Evolutionary conservation across 2,329 filamentous ascomycete species (phyloP).

Genomic region (Trichoderma brevicompactum): DNA sequence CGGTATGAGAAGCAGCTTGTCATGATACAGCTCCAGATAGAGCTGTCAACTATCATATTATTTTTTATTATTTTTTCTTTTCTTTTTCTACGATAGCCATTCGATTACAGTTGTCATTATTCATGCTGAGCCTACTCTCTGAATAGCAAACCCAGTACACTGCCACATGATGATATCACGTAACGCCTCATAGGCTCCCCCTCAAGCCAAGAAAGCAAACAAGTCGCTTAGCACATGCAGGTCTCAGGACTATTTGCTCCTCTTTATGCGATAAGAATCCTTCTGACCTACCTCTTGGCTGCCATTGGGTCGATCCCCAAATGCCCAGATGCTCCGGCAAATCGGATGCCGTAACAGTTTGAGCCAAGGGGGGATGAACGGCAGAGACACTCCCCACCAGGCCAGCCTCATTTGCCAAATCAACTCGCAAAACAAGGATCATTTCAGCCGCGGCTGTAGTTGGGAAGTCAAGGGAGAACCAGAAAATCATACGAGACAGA

Average conservation of each 20-base stretch:
- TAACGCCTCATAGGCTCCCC: background rate
- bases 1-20: too few species aligned
- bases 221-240: background rate
- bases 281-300: background rate
- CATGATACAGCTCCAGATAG: too few species aligned
- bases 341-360: background rate
- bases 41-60: too few species aligned
- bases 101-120: background rate
- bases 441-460: background rate
- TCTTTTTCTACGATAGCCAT: too few species aligned
- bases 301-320: background rate
- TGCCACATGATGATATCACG: background rate
- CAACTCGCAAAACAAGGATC: background rate
- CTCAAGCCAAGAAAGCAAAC: background rate
- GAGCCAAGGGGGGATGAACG: conserved; percentile 6
- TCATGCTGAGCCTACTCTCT: too few species aligned
- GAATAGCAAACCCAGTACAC: too few species aligned
- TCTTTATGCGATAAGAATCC: background rate
- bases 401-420: background rate
- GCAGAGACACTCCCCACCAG: background rate
- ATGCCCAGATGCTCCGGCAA: background rate
- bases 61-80: too few species aligned
- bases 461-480: background rate
- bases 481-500: background rate
- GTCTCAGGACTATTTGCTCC: conserved; percentile 3